Evolutionary conservation across 169 alveolate species (phyloP).

Genomic region (Theileria luwenshuni): DNA sequence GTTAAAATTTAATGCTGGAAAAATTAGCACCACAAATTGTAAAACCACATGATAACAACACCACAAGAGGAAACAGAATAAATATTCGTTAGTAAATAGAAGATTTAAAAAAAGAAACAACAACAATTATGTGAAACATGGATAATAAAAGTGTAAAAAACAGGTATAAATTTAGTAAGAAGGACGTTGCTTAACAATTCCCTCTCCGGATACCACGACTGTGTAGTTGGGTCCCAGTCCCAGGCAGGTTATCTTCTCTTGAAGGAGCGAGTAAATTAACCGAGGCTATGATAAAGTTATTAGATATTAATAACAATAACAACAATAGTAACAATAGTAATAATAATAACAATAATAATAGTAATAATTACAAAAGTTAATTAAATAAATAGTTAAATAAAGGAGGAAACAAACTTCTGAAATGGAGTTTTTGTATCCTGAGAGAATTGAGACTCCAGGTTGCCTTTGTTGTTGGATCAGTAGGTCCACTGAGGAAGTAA

Average conservation of each 20-base stretch:
- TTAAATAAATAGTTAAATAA: too few species aligned
- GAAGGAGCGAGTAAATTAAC: constrained; percentile 72
- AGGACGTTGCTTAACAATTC: constrained; percentile 15
- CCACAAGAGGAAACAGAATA: neutral
- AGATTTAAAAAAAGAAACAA: constrained; percentile 30
- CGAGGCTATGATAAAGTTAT: constrained; percentile 71
- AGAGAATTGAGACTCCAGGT: constrained; percentile 83
- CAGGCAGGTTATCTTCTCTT: constrained; percentile 75
- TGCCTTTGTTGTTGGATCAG: constrained; percentile 73
- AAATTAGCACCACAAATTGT: too few species aligned
- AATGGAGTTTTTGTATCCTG: constrained; percentile 77
- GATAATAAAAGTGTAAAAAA: neutral
- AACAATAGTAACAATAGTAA: too few species aligned
- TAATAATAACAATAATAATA: too few species aligned
- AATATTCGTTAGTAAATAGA: constrained; percentile 38
- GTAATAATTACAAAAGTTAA: constrained; percentile 10
- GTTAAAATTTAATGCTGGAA: constrained; percentile 14
- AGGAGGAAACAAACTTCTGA: constrained; percentile 29
- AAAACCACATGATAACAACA: too few species aligned
- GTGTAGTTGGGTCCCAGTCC: constrained; percentile 76
- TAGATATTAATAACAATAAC: too few species aligned
- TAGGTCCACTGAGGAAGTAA: constrained; percentile 78
- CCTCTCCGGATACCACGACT: constrained; percentile 77
- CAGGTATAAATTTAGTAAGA: too few species aligned
- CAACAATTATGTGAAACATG: constrained; percentile 14